Evolutionary conservation across 2,329 filamentous ascomycete species (phyloP).

Genomic region (Helotiales sp.): DNA sequence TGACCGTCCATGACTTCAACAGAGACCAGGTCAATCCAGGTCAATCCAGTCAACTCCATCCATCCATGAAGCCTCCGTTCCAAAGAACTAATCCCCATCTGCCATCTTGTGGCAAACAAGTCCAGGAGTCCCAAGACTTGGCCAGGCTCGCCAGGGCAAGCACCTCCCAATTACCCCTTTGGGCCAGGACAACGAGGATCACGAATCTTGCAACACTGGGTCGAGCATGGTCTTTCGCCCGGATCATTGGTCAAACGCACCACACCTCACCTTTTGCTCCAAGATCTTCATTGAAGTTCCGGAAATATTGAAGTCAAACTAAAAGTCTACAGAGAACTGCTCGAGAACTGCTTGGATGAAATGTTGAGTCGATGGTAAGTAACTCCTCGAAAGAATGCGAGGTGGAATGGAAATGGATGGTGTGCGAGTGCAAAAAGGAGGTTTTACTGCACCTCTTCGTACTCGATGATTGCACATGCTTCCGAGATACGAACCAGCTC

Average conservation of each 20-base stretch:
- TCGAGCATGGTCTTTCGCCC: not conserved
- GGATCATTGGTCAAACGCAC: conserved; percentile 5
- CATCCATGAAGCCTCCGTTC: not conserved
- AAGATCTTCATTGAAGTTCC: not conserved
- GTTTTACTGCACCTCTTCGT: not conserved
- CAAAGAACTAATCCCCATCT: not conserved
- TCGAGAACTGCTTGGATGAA: too few species aligned
- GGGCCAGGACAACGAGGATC: not conserved
- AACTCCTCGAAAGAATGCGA: not conserved
- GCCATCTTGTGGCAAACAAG: not conserved
- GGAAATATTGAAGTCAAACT: not conserved
- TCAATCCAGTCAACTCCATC: not conserved
- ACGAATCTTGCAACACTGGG: conserved; percentile 11
- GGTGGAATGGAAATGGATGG: not conserved
- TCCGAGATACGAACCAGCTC: not conserved
- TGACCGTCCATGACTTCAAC: not conserved
- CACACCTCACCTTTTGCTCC: not conserved
- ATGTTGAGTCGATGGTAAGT: not conserved
- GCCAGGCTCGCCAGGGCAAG: not conserved
- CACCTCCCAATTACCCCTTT: conserved; percentile 2
- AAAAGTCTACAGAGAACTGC: not conserved
- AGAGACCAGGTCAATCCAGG: not conserved
- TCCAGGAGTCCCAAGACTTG: not conserved
- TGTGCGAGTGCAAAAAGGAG: not conserved
- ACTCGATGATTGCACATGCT: not conserved